phyloP scores from a whole-genome alignment of 495 filamentous ascomycete species.

The Trichoderma orchidacearum region DNA sequence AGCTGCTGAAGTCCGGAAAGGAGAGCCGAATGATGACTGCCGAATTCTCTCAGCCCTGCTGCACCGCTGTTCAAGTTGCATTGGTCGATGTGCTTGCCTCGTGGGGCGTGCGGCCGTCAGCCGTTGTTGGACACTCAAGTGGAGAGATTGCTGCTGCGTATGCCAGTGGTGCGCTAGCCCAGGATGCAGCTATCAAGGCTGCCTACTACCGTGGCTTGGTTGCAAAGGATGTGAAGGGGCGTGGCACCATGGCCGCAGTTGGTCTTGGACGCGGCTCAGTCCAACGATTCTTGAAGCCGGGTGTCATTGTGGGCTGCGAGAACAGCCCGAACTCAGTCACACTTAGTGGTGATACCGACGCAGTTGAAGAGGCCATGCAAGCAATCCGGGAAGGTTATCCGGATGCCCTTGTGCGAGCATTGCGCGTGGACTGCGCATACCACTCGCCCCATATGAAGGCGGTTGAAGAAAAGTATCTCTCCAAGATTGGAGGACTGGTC shows the following conservation, averaged over 20 bases:
- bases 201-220: slow-evolving; percentile 15
- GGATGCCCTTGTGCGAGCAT: slow-evolving; percentile 8
- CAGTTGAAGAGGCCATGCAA: slow-evolving; percentile 9
- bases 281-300: slow-evolving; percentile 6
- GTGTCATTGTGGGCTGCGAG: slow-evolving; percentile 9
- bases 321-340: slow-evolving; percentile 30
- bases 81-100: slow-evolving; percentile 30
- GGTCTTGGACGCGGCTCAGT: slow-evolving; percentile 12
- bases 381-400: slow-evolving; percentile 8
- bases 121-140: slow-evolving; percentile 20
- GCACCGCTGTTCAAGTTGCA: slow-evolving; percentile 26
- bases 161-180: slow-evolving; percentile 12
- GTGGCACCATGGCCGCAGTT: slow-evolving; percentile 21
- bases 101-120: slow-evolving; percentile 27
- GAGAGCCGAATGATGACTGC: slow-evolving; percentile 13
- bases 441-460: slow-evolving; percentile 28
- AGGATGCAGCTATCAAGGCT: slow-evolving; percentile 9
- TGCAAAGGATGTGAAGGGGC: slow-evolving; percentile 5
- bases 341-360: slow-evolving; percentile 26
- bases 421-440: slow-evolving; percentile 30
- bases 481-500: slow-evolving; percentile 8
- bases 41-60: slow-evolving; percentile 21
- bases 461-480: slow-evolving; percentile 8
- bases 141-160: slow-evolving; percentile 23
- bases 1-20: neutral